phyloP scores from a whole-genome alignment of 2,329 filamentous ascomycete genomes.

The Alternaria incomplexa region DNA sequence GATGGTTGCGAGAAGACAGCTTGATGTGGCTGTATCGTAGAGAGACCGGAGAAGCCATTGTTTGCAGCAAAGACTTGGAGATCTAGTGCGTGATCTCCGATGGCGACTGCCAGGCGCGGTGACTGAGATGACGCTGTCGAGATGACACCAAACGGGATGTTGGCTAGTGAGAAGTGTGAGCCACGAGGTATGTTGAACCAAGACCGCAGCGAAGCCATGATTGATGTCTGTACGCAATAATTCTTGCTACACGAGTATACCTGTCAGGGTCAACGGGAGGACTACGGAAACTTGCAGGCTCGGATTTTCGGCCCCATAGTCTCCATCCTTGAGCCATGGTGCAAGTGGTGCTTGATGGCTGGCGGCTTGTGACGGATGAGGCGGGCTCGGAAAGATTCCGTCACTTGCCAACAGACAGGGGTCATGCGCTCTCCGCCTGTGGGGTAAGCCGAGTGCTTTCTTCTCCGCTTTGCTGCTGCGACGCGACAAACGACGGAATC shows the following conservation, averaged over 20 bases:
- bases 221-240: background rate
- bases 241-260: background rate
- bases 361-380: constrained; percentile 36
- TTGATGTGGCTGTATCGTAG: constrained; percentile 63
- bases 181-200: constrained; percentile 66
- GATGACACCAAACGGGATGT: constrained; percentile 85
- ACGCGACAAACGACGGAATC: constrained; percentile 25
- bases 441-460: constrained; percentile 27
- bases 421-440: constrained; percentile 13
- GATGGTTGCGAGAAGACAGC: constrained; percentile 69
- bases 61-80: constrained; percentile 66
- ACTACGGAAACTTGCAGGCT: background rate
- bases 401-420: constrained; percentile 19
- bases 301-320: constrained; percentile 20
- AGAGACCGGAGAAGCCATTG: constrained; percentile 65
- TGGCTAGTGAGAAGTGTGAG: constrained; percentile 76
- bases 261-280: background rate
- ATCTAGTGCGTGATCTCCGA: constrained; percentile 75
- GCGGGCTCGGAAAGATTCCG: constrained; percentile 37
- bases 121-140: constrained; percentile 63
- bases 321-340: background rate
- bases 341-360: constrained; percentile 3
- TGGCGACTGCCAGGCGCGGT: constrained; percentile 71
- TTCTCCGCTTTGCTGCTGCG: constrained; percentile 25
- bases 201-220: constrained; percentile 51